A percentile compares a stretch with the other conserved stretches of the same genome.
These are phyloP conservation scores for Tricholoma saponaceum DNA, from an alignment of 768 basidiomycete species.

Conservation along the genomic window DNA sequence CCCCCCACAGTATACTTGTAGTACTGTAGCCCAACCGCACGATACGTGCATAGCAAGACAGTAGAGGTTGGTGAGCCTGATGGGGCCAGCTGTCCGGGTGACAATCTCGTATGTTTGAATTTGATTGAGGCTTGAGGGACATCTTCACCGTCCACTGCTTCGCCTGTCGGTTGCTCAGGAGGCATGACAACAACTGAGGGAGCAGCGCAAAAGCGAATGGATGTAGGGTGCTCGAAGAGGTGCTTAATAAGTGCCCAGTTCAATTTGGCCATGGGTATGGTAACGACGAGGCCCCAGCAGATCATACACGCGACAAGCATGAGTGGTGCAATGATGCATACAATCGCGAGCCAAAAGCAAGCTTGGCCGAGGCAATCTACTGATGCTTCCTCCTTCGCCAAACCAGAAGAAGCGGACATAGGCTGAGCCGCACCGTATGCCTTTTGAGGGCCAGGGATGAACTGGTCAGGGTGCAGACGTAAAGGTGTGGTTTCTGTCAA, in stretches of 20 bases:
- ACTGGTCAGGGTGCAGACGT: slow-evolving; percentile 26
- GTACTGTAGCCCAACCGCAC: slow-evolving; percentile 85
- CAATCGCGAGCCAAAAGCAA: slow-evolving; percentile 80
- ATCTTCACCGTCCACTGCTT: slow-evolving; percentile 17
- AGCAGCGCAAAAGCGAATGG: slow-evolving; percentile 90
- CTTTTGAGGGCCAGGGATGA: slow-evolving; percentile 42
- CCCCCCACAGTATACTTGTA: slow-evolving; percentile 99
- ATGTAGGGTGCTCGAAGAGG: slow-evolving; percentile 73
- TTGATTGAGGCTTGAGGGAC: slow-evolving; percentile 40
- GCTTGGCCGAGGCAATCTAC: slow-evolving; percentile 62
- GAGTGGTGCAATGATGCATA: slow-evolving; percentile 79
- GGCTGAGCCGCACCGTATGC: slow-evolving; percentile 65
- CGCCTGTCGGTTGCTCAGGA: slow-evolving; percentile 20
- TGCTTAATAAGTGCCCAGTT: slow-evolving; percentile 92
- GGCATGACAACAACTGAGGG: slow-evolving; percentile 63
- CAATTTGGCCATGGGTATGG: slow-evolving; percentile 97
- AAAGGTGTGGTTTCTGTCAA: slow-evolving; percentile 48
- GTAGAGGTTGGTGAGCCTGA: slow-evolving; percentile 78
- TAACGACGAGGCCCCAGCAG: slow-evolving; percentile 94
- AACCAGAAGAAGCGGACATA: slow-evolving; percentile 25
- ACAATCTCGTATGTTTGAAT: slow-evolving; percentile 68
- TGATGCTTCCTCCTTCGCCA: slow-evolving; percentile 29
- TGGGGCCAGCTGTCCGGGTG: slow-evolving; percentile 88
- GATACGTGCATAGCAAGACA: slow-evolving; percentile 91
- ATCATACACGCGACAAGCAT: slow-evolving; percentile 84